Conservation (phyloP, 371 early-diverging fungal genomes). For the Coemansia sp. region DNA sequence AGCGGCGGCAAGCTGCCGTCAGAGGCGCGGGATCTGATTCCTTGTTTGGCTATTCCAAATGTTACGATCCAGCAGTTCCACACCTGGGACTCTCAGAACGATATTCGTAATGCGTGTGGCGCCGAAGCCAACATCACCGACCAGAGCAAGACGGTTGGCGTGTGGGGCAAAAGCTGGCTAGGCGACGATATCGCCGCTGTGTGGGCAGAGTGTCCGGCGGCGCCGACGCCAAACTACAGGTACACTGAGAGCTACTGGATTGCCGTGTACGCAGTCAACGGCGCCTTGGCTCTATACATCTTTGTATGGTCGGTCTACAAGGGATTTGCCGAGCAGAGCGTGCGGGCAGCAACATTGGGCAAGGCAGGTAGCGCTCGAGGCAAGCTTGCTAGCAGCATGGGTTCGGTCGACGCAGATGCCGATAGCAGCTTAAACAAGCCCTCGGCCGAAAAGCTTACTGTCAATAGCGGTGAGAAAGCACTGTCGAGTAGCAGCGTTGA, state of each 20-base stretch:
- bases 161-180: conserved; percentile 45
- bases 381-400: conserved; percentile 6
- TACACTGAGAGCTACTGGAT: conserved; percentile 63
- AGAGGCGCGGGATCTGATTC: conserved; percentile 14
- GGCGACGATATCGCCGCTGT: conserved; percentile 30
- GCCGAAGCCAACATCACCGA: conserved; percentile 42
- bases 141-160: conserved; percentile 25
- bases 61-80: conserved; percentile 58
- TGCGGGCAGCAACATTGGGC: conserved; percentile 7
- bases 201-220: conserved; percentile 57
- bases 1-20: conserved; percentile 23
- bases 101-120: conserved; percentile 54
- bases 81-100: conserved; percentile 49
- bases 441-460: conserved; percentile 2
- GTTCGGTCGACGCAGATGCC: conserved; percentile 26
- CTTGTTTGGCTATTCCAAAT: conserved; percentile 17
- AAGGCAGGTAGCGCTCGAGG: conserved; percentile 10
- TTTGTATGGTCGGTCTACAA: conserved; percentile 57
- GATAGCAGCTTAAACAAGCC: conserved; percentile 21
- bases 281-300: conserved; percentile 50
- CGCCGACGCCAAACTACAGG: conserved; percentile 53
- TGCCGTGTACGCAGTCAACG: conserved; percentile 52
- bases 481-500: background rate
- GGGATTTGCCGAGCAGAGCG: conserved; percentile 36
- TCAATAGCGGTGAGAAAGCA: background rate